A percentile compares a stretch with the other conserved stretches of the same genome.
Evolutionary conservation across 345 rosid genomes (phyloP).

Genomic region (Acer yangbiense): DNA sequence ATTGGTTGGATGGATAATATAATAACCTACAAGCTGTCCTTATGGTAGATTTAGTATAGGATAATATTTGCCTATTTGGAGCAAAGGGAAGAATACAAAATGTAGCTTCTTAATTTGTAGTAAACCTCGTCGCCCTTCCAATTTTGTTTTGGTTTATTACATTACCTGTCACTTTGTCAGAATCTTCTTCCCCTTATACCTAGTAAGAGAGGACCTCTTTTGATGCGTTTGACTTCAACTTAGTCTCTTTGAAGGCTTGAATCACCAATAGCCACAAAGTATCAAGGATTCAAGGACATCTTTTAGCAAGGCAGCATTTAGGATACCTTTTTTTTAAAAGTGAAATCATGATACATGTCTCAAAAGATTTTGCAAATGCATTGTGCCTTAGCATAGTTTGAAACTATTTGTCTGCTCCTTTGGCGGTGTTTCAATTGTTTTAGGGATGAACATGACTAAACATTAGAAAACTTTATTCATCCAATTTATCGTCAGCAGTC

Average conservation of each 20-base stretch:
- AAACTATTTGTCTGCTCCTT: constrained; percentile 6
- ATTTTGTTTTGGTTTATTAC: not conserved
- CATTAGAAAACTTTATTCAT: not conserved
- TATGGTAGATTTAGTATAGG: not conserved
- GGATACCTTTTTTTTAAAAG: not conserved
- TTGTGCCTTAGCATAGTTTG: not conserved
- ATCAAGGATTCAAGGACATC: not conserved
- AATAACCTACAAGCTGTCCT: not conserved
- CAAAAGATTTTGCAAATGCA: not conserved
- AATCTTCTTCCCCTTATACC: not conserved
- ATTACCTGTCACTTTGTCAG: not conserved
- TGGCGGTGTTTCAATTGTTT: constrained; percentile 9
- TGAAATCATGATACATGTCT: not conserved
- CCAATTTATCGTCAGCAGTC: not conserved
- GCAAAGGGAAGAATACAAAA: not conserved
- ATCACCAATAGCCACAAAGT: not conserved
- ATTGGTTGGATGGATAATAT: not conserved
- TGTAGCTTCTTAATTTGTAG: not conserved
- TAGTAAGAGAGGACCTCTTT: not conserved
- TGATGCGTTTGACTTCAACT: not conserved
- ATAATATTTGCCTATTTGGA: not conserved
- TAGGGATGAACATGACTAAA: constrained; percentile 16
- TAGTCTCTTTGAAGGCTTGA: not conserved
- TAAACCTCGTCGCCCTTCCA: not conserved
- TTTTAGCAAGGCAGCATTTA: not conserved